Evolutionary conservation across 441 rosid genomes (phyloP).

Genomic region (Mallotus japonicus): DNA sequence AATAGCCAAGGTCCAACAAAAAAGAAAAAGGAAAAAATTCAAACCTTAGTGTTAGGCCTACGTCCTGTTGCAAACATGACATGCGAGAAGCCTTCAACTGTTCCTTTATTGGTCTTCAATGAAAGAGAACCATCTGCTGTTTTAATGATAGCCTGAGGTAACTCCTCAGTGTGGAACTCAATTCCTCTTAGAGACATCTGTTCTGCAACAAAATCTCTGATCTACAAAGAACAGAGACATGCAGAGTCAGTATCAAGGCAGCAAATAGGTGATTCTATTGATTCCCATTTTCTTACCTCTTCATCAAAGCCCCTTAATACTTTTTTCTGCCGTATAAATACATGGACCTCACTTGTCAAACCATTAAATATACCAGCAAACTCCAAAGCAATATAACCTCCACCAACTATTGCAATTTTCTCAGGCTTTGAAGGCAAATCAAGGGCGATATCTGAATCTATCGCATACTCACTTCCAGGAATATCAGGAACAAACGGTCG

Average conservation of each 20-base stretch:
- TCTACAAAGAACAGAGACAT: slow-evolving; percentile 33
- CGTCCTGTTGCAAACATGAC: slow-evolving; percentile 97
- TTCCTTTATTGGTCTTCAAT: slow-evolving; percentile 80
- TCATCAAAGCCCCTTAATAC: slow-evolving; percentile 92
- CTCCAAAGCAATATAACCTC: slow-evolving; percentile 89
- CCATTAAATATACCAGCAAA: slow-evolving; percentile 91
- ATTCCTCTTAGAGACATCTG: slow-evolving; percentile 92
- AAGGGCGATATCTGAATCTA: slow-evolving; percentile 90
- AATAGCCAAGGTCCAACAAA: not conserved
- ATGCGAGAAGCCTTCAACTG: slow-evolving; percentile 83
- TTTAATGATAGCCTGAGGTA: slow-evolving; percentile 76
- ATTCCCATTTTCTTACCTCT: slow-evolving; percentile 47
- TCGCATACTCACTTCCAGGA: slow-evolving; percentile 73
- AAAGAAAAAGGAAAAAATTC: not conserved
- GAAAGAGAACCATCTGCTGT: slow-evolving; percentile 69
- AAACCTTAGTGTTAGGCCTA: slow-evolving; percentile 82
- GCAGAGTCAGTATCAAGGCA: not conserved
- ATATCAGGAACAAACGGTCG: slow-evolving; percentile 85
- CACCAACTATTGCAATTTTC: slow-evolving; percentile 82
- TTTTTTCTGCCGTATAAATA: slow-evolving; percentile 84
- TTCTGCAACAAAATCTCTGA: slow-evolving; percentile 83
- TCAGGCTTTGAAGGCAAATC: slow-evolving; percentile 81
- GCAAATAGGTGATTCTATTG: slow-evolving; percentile 16
- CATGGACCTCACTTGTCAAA: slow-evolving; percentile 74
- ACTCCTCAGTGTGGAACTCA: slow-evolving; percentile 81